Conservation (phyloP, 1,139 yeast species). For the Scheffersomyces quercinus region DNA sequence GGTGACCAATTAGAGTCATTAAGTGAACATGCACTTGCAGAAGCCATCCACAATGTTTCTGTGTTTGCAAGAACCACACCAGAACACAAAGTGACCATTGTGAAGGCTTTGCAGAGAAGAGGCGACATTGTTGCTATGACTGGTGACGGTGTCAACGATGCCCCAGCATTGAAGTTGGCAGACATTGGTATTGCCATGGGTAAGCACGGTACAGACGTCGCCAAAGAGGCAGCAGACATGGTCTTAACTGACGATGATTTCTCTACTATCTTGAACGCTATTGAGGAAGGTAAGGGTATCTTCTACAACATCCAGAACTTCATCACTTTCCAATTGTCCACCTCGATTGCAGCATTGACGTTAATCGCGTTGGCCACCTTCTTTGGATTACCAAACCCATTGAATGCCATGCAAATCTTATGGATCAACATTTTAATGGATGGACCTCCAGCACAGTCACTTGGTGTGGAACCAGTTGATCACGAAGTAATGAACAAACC, state of each 20-base stretch:
- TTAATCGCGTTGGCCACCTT: slow-evolving; percentile 85
- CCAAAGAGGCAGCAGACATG: slow-evolving; percentile 98
- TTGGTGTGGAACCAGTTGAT: slow-evolving; percentile 97
- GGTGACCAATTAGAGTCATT: slow-evolving; percentile 80
- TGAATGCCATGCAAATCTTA: slow-evolving; percentile 96
- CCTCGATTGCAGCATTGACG: slow-evolving; percentile 92
- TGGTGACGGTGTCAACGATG: slow-evolving; percentile 98
- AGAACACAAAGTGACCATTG: slow-evolving; percentile 90
- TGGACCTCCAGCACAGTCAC: slow-evolving; percentile 98
- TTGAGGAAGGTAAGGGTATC: slow-evolving; percentile 96
- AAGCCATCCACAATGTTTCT: slow-evolving; percentile 76
- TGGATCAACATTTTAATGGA: slow-evolving; percentile 99
- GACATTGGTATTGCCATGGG: slow-evolving; percentile 99
- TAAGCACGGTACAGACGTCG: slow-evolving; percentile 94
- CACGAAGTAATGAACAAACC: slow-evolving; percentile 93
- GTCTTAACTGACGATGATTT: slow-evolving; percentile 95
- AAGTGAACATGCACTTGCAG: slow-evolving; percentile 67
- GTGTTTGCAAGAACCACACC: slow-evolving; percentile 97
- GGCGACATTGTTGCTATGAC: slow-evolving; percentile 99
- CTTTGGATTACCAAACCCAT: slow-evolving; percentile 89
- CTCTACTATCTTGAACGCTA: slow-evolving; percentile 86
- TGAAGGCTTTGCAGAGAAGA: slow-evolving; percentile 84
- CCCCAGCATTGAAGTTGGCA: slow-evolving; percentile 96
- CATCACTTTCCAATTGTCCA: slow-evolving; percentile 89
- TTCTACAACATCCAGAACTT: slow-evolving; percentile 93